Evolutionary conservation across 306 rosid species (phyloP), one percentile per base, ranked within the genome.

Genomic region (Cicer yamashitae): DNA sequence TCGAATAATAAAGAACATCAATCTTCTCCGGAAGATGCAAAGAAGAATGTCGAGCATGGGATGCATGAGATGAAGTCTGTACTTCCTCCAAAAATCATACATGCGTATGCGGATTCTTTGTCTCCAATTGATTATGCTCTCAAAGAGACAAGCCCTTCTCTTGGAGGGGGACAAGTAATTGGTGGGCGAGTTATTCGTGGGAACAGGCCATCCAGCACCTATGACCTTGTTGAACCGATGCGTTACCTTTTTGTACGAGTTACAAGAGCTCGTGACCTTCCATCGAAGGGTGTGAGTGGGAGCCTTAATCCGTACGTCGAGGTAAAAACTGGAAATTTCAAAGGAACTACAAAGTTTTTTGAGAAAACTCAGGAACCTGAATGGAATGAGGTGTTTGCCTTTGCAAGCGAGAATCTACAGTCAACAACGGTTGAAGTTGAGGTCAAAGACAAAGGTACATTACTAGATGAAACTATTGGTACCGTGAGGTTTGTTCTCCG

Each of bases 341-440:
- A 75, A 82, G 99, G 99, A 80, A 83, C 0, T 14, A 92, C 99
- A 10, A 89, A 76, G 77, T 84, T 90, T 76, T 84, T 50, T 11
- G 97, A 86, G 86, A 94, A 91, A 84, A 90, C 76, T 7, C 82
- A 84, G 61, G 84, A 84, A 70, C 98, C 98, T 5, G 97, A 90
- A 77, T 94, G 99, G 99, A 90, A 92, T 72, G 88, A 94, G 81
- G 97, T 94, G 59, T 94, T 94, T 83, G 97, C 97, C 74, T 94
- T 94, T 82, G 76, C 92, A 45, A 88, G 73, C 89, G 97, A 85
- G 3, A 87, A 87, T 84, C 7, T 76, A 39, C 97, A 91, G 84
- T 76, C 96, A 44, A 67, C 82, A 52, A 15, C 52, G 40, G 80
- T 94, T 78, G 96, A 94, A 18, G 93, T 91, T 53, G 83, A 70